A percentile compares a stretch with the other conserved stretches of the same genome.
These are phyloP conservation scores for Hypomontagnella submonticulosa DNA, from an alignment of 495 filamentous ascomycete genomes.

Conservation along the genomic window DNA sequence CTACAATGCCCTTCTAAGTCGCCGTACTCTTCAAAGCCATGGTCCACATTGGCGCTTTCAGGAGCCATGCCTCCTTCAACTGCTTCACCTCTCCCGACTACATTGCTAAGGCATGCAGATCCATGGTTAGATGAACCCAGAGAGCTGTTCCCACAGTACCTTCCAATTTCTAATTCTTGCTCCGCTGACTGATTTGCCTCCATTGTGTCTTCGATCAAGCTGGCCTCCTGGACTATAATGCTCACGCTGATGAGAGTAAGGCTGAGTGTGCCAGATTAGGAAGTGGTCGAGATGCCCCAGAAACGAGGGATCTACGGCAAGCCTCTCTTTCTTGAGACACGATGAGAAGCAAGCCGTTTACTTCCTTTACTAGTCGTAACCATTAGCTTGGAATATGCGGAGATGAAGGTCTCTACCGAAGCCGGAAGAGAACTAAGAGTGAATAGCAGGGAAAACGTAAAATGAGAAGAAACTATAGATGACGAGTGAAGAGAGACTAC, in stretches of 20 bases:
- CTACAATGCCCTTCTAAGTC: background rate
- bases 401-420: too few relatives aligned
- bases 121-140: background rate
- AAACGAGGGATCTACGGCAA: too few relatives aligned
- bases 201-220: background rate
- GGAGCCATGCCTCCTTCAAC: background rate
- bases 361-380: too few relatives aligned
- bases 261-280: background rate
- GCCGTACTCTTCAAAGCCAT: background rate
- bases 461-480: too few relatives aligned
- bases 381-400: too few relatives aligned
- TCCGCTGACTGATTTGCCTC: slow-evolving; percentile 6
- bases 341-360: background rate
- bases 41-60: background rate
- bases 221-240: background rate
- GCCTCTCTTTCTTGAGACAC: too few relatives aligned
- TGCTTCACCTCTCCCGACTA: background rate
- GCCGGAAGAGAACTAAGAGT: too few relatives aligned
- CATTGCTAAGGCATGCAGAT: background rate
- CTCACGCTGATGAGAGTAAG: background rate
- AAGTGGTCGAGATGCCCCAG: background rate
- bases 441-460: too few relatives aligned
- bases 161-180: background rate
- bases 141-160: background rate
- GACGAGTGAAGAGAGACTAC: too few relatives aligned